Evolutionary conservation across 1,284 basidiomycete species (phyloP), one percentile per base, ranked within the genome.

Genomic region (Neolentinus lepideus): DNA sequence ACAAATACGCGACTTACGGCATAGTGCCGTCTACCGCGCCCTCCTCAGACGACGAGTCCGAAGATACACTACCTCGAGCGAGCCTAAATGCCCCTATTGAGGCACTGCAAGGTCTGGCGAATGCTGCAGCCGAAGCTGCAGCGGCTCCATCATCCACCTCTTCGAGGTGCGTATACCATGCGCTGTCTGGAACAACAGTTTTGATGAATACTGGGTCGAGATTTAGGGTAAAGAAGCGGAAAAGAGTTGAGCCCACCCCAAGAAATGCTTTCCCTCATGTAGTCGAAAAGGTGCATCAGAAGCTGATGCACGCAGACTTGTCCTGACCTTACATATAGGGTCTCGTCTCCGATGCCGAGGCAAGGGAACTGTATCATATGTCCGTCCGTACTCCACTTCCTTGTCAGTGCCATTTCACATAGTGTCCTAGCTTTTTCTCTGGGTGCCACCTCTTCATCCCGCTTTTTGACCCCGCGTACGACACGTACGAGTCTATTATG

Each of bases 401-500:
- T 57, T 54, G 21, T 51, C 52, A 2, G 51, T 22, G 12, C 16
- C 11, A 52, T 31, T 54, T 58, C 38, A 63, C 61, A 68, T 64
- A 64, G 68, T 63, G 70, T 62, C 68, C 65, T 61, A 94, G 92
- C 64, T 97, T 97, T 78, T 96, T 96, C 75, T 87, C 89, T 56
- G 94, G 94, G 55, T 96, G 93, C 71, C 90, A 96, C 74, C 83
- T 95, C 67, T 96, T 96, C 75, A 93, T 96, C 58, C 93, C 93
- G 43, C 78, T 95, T 53, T 95, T 94, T 75, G 92, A 95, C 72
- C 88, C 90, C 27, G 76, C 78, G 56, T 94, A 92, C 69, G 93
- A 97, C 76, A 91, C 90, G 1, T 94, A 92, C 72, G 93, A 95
- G 68, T 85, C 85, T 60, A 79, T 93, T 60, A 87, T 88, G 75